phyloP scores from a whole-genome alignment of 768 basidiomycete species.

The Leucosporidium creatinivorum region DNA sequence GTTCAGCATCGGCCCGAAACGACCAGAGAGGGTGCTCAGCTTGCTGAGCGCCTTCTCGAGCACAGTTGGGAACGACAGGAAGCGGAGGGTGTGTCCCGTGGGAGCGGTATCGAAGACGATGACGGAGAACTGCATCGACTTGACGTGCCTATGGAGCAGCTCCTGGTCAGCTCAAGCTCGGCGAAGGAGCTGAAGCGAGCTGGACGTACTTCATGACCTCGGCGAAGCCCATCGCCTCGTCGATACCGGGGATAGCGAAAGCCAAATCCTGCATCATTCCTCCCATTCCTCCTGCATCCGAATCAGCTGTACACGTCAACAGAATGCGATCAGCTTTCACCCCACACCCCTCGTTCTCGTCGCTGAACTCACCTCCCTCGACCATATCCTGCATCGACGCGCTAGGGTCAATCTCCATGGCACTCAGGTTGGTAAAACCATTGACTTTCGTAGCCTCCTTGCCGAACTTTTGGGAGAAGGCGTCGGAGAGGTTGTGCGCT shows the following conservation, averaged over 20 bases:
- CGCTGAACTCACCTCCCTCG: slow-evolving; percentile 66
- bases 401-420: slow-evolving; percentile 99
- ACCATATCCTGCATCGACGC: slow-evolving; percentile 99
- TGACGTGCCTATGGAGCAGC: slow-evolving; percentile 69
- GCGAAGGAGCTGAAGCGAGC: background rate
- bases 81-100: slow-evolving; percentile 95
- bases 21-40: slow-evolving; percentile 81
- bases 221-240: slow-evolving; percentile 99
- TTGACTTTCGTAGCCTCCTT: slow-evolving; percentile 97
- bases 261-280: slow-evolving; percentile 99
- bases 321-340: background rate
- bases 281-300: slow-evolving; percentile 68
- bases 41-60: slow-evolving; percentile 96
- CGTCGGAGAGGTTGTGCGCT: slow-evolving; percentile 98
- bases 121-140: slow-evolving; percentile 99
- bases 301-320: slow-evolving; percentile 1
- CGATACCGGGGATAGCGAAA: slow-evolving; percentile 97
- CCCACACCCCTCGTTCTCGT: background rate
- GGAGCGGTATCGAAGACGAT: slow-evolving; percentile 99
- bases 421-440: slow-evolving; percentile 90
- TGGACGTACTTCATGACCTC: slow-evolving; percentile 94
- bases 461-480: slow-evolving; percentile 97
- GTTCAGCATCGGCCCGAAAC: slow-evolving; percentile 94
- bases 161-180: background rate
- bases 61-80: slow-evolving; percentile 97